Evolutionary conservation across 148 eudicot genomes (phyloP), one percentile per base, ranked within the genome.

Genomic region (Chenopodium album): DNA sequence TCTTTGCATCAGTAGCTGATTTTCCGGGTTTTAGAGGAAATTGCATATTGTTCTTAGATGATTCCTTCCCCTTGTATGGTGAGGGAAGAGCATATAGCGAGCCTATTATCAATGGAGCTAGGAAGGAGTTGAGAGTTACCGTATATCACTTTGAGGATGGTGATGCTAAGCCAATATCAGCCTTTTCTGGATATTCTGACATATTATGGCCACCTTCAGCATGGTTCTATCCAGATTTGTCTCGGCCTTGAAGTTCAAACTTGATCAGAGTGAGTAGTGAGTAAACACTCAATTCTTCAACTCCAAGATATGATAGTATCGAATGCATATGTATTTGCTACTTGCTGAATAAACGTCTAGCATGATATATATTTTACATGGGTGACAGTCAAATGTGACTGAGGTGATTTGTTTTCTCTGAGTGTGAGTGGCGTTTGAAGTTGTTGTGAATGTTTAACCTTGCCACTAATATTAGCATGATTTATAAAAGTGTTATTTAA

Each of bases 131-230:
- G 14, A n/a, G 34, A n/a, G 34, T 70, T 34, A 63, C 50, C 4
- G 76, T 79, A 11, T 79, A 32, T 13, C 76, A 79, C 52, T 31
- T 70, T 4, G 31, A 56, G 48, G 67, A 69, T 70, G 75, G 76
- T 13, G 52, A 54, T 28, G 28, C 62, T 32, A 31, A 76, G 66
- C 71, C 59, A 44, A 56, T 70, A 54, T 79, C 76, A 34, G 34
- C 81, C 68, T 79, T 17, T 48, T 67, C 65, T 7, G 76, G 81
- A 16, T 69, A 52, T 52, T 80, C 77, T 59, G 71, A 73, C 69
- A 22, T 80, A 23, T 14, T 80, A 41, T 80, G 77, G 77, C 82
- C 77, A 28, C 77, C 82, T 72, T 67, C 77, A 19, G 41, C 31
- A 6, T 79, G 82, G 82, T 62, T 50, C 60, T 32, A 6, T 28